These are phyloP conservation scores for Verticillium nubilum DNA, from an alignment of 2,329 filamentous ascomycete species.

Conservation along the genomic window DNA sequence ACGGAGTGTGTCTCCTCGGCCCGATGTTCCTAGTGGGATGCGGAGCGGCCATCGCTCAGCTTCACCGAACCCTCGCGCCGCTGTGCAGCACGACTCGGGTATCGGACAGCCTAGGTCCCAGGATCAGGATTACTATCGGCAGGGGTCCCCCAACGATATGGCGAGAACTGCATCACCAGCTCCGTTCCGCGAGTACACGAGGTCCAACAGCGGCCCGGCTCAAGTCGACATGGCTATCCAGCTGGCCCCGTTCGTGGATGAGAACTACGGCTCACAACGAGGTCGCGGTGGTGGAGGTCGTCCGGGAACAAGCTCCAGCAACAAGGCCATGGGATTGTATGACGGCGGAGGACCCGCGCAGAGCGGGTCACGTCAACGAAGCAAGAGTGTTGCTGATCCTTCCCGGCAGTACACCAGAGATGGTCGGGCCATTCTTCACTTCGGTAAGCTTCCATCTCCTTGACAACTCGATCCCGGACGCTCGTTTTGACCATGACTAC, in stretches of 20 bases:
- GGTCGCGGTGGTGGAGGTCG: constrained; percentile 45
- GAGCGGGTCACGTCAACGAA: constrained; percentile 50
- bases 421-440: constrained; percentile 83
- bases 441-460: constrained; percentile 62
- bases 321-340: constrained; percentile 50
- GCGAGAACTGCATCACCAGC: constrained; percentile 42
- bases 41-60: constrained; percentile 39
- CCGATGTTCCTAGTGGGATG: constrained; percentile 43
- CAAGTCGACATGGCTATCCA: constrained; percentile 62
- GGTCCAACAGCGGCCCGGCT: constrained; percentile 46
- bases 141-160: constrained; percentile 44
- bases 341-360: constrained; percentile 38
- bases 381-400: constrained; percentile 81
- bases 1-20: constrained; percentile 58
- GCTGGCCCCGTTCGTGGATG: constrained; percentile 51
- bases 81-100: constrained; percentile 26
- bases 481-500: constrained; percentile 16
- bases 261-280: constrained; percentile 53
- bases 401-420: constrained; percentile 80
- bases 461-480: neutral
- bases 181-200: constrained; percentile 39
- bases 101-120: constrained; percentile 17
- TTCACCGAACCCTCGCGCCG: constrained; percentile 55
- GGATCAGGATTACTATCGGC: constrained; percentile 45
- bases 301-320: constrained; percentile 39